Evolutionary conservation across 139 green algal genomes (phyloP).

Genomic region (Micromonas commoda): DNA sequence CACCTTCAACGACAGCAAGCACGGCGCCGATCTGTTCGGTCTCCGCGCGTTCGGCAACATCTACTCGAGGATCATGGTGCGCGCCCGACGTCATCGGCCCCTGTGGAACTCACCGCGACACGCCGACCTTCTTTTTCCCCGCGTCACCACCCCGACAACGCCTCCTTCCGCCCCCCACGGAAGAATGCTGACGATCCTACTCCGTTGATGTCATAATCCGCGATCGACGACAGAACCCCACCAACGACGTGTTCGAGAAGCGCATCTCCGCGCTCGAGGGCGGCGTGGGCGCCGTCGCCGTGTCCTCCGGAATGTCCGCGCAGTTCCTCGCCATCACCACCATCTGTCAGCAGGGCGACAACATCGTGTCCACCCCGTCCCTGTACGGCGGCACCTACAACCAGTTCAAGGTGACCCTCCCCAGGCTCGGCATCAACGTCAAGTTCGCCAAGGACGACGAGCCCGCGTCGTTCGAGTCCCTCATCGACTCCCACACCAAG

Average conservation of each 20-base stretch:
- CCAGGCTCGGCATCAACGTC: conserved; percentile 26
- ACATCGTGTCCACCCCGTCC: conserved; percentile 23
- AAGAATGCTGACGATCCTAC: no score
- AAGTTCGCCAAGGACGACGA: conserved; percentile 26
- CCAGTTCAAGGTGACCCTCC: conserved; percentile 31
- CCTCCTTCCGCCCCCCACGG: no score
- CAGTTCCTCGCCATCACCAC: conserved; percentile 30
- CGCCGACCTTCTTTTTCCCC: no score
- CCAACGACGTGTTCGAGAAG: conserved; percentile 30
- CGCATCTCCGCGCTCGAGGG: conserved; percentile 28
- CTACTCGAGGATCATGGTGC: conserved; percentile 33
- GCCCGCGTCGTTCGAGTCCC: conserved; percentile 20
- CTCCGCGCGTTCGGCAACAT: conserved; percentile 31
- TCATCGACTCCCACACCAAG: conserved; percentile 29
- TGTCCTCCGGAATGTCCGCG: conserved; percentile 6
- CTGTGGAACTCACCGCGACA: no score
- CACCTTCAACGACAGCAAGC: conserved; percentile 23
- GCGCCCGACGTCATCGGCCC: no score
- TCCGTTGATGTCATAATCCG: no score
- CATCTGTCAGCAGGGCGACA: conserved; percentile 25
- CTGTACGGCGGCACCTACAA: conserved; percentile 34
- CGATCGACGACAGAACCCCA: conserved; percentile 12
- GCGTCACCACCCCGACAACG: no score
- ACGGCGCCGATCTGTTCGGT: conserved; percentile 29
- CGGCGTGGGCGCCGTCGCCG: conserved; percentile 19